A percentile compares a stretch with the other conserved stretches of the same genome.
These are phyloP conservation scores for Globisporangium yorkense DNA, from an alignment of 352 stramenopile species.

Conservation along the genomic window DNA sequence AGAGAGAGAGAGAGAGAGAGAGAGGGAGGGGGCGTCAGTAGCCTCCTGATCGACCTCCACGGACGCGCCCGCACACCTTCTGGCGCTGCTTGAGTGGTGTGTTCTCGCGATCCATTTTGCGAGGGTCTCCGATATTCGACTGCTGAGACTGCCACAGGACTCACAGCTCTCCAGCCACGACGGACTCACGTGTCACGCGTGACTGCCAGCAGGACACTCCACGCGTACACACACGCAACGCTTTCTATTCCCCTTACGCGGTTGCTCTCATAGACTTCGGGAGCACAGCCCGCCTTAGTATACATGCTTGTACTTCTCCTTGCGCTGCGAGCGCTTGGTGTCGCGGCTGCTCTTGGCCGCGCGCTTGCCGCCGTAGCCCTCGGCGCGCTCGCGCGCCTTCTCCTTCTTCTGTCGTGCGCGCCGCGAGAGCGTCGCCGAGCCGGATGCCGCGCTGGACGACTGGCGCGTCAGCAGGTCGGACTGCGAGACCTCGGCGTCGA, in stretches of 20 bases:
- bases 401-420: conserved; percentile 45
- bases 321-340: conserved; percentile 40
- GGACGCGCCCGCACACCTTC: conserved; percentile 28
- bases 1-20: background rate
- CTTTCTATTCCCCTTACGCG: background rate
- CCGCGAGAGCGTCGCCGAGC: conserved; percentile 23
- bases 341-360: conserved; percentile 24
- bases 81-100: conserved; percentile 74
- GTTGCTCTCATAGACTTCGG: background rate
- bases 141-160: background rate
- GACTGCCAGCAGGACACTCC: background rate
- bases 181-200: background rate
- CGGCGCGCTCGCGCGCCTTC: conserved; percentile 20
- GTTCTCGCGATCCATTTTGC: conserved; percentile 59
- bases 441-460: conserved; percentile 8
- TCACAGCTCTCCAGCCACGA: background rate
- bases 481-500: conserved; percentile 46
- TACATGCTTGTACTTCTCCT: conserved; percentile 60
- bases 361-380: conserved; percentile 19
- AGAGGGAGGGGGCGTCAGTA: no score
- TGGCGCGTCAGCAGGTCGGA: conserved; percentile 22
- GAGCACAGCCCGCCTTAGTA: conserved; percentile 17
- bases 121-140: background rate
- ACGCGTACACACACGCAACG: background rate
- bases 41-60: background rate